These are phyloP conservation scores for Skeletonema menzelii DNA, from an alignment of 108 stramenopile genomes.

Conservation along the genomic window DNA sequence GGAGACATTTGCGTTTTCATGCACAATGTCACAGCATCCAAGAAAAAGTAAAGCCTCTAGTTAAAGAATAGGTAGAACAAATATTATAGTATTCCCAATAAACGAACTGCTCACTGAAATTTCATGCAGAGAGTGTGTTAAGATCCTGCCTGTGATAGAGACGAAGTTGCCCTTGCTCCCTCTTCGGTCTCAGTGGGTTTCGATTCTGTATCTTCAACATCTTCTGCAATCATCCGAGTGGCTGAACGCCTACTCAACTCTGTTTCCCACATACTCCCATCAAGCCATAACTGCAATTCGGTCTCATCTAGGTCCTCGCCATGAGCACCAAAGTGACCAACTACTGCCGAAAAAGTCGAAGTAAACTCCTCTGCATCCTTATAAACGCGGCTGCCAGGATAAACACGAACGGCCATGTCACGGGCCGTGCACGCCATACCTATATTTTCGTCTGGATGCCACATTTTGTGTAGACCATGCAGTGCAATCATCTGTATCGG, in stretches of 20 bases:
- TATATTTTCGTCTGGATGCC: conserved; percentile 75
- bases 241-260: conserved; percentile 29
- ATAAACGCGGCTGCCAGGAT: conserved; percentile 56
- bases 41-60: conserved; percentile 79
- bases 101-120: not conserved
- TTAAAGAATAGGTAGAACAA: not conserved
- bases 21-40: conserved; percentile 81
- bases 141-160: not conserved
- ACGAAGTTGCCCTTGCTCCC: not conserved
- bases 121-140: not conserved
- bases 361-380: conserved; percentile 65
- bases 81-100: not conserved
- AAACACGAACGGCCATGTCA: conserved; percentile 65
- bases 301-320: conserved; percentile 62
- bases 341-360: conserved; percentile 69
- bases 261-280: conserved; percentile 48
- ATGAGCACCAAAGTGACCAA: conserved; percentile 74
- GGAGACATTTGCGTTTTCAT: conserved; percentile 91
- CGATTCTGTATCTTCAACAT: conserved; percentile 6
- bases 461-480: conserved; percentile 73
- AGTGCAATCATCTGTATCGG: conserved; percentile 83
- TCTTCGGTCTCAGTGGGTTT: not conserved
- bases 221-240: conserved; percentile 9
- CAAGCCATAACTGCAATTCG: conserved; percentile 46
- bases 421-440: conserved; percentile 68